Percentiles rank a stretch among this genome's conserved stretches.
These are phyloP conservation scores for Maudiozyma barnettii DNA, from an alignment of 805 yeast species.

Conservation along the genomic window DNA sequence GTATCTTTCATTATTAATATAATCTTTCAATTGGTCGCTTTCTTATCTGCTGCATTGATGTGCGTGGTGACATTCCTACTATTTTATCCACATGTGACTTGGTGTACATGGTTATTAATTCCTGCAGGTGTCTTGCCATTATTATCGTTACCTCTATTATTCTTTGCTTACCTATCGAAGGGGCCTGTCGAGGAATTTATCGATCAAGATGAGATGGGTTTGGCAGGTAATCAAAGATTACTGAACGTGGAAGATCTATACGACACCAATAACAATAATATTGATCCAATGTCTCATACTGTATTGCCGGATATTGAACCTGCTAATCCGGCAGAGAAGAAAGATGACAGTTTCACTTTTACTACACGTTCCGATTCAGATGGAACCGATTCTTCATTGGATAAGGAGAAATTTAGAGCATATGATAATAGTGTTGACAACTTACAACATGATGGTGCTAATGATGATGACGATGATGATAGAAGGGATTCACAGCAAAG, in stretches of 20 bases:
- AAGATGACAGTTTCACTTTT: background rate
- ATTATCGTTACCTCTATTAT: conserved; percentile 40
- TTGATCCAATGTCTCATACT: conserved; percentile 1
- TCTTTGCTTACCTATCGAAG: conserved; percentile 29
- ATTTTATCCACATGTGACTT: conserved; percentile 54
- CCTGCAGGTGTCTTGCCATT: conserved; percentile 55
- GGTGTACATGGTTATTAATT: conserved; percentile 67
- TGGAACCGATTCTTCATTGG: conserved; percentile 3
- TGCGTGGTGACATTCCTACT: conserved; percentile 47
- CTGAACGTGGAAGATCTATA: background rate
- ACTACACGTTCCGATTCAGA: conserved; percentile 9
- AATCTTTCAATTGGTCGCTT: conserved; percentile 39
- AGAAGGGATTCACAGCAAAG: conserved; percentile 9
- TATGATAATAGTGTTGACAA: background rate
- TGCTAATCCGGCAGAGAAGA: background rate
- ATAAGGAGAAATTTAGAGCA: conserved; percentile 4
- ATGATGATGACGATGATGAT: conserved; percentile 1
- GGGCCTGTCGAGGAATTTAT: conserved; percentile 3
- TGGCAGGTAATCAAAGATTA: conserved; percentile 4
- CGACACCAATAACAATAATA: background rate
- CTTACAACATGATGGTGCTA: conserved; percentile 1
- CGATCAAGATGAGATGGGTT: conserved; percentile 6
- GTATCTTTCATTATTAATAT: conserved; percentile 36
- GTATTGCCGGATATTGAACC: conserved; percentile 8
- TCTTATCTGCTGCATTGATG: conserved; percentile 44